phyloP scores from a whole-genome alignment of 2,329 filamentous ascomycete genomes.

The Paramyrothecium sp. region DNA sequence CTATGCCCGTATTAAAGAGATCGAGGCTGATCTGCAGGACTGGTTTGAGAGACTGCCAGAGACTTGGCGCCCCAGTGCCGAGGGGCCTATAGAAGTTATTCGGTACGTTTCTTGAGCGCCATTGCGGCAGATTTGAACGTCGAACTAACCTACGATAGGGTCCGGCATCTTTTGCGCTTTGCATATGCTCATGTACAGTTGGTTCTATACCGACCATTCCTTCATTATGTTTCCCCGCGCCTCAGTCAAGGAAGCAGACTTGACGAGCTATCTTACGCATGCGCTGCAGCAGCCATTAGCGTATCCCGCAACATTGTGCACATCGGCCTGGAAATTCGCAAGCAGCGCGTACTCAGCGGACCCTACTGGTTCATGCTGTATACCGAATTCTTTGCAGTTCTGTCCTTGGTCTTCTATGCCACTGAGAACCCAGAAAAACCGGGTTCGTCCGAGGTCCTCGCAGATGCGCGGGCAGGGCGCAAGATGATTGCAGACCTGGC shows the following conservation, averaged over 20 bases:
- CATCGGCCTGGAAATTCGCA: slow-evolving; percentile 75
- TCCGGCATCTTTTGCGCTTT: slow-evolving; percentile 75
- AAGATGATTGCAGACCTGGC: slow-evolving; percentile 78
- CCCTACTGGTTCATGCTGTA: slow-evolving; percentile 88
- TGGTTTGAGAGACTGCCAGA: slow-evolving; percentile 70
- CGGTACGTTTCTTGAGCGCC: slow-evolving; percentile 52
- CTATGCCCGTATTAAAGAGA: slow-evolving; percentile 61
- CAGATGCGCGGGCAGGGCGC: slow-evolving; percentile 81
- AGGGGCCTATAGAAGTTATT: slow-evolving; percentile 71
- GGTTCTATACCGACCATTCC: slow-evolving; percentile 77
- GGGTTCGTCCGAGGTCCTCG: slow-evolving; percentile 75
- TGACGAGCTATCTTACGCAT: slow-evolving; percentile 79
- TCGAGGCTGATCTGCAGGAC: slow-evolving; percentile 60
- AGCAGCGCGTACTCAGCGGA: slow-evolving; percentile 71
- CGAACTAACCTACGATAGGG: slow-evolving; percentile 30
- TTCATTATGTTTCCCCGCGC: slow-evolving; percentile 76
- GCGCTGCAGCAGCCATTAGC: slow-evolving; percentile 60
- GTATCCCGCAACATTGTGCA: slow-evolving; percentile 74
- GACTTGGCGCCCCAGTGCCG: slow-evolving; percentile 75
- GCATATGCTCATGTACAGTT: slow-evolving; percentile 83
- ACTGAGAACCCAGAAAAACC: slow-evolving; percentile 76
- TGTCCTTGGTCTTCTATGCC: slow-evolving; percentile 77
- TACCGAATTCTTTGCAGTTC: slow-evolving; percentile 77
- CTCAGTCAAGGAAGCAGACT: slow-evolving; percentile 54
- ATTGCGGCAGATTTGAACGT: not conserved